Evolutionary conservation across 129 eudicot genomes (phyloP), one percentile per base, ranked within the genome.

Genomic region (Saposhnikovia divaricata): DNA sequence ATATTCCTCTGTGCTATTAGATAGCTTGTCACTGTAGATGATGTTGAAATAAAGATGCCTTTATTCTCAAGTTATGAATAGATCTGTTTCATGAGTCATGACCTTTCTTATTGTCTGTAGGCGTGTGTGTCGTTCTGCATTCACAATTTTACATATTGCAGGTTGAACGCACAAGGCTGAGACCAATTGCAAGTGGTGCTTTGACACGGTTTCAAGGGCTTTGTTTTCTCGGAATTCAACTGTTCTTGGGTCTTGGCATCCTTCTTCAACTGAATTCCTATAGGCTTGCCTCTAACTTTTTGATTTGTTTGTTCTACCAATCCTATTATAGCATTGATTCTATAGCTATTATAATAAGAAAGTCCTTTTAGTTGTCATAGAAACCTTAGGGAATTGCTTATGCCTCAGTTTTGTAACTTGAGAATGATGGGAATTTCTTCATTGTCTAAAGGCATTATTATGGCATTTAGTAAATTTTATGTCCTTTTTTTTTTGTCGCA

Each of bases 111-210:
- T 66, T 28, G 72, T 61, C 37, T 61, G 14, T 61, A n/a, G 13
- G 14, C 13, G 23, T 31, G 40, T 31, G 15, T 66, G 23, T 66
- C 2, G 6, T 68, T 68, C 72, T 8, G 38, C 1, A 65, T 77
- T 77, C 51, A 68, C 66, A 77, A 53, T 63, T 80, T 70, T 78
- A 53, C 73, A n/a, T 81, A 21, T 69, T 84, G 86, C 87, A 95
- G 98, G 99, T 95, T 65, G 97, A 88, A 47, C 91, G 99, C 43
- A 95, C 99, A 45, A 90, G 84, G 88, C 84, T 81, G 77, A 90
- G 99, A 88, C 99, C 99, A 68, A 82, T 95, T 66, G 99, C 99
- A 42, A 95, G 99, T 83, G 99, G 99, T 78, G 86, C 79, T 50
- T 88, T 95, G 80, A 87, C 99, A 79, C 97, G 94, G 34, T 90